Base-by-base conservation (phyloP, 306 rosid genomes). In the Medicago ruthenica region DNA sequence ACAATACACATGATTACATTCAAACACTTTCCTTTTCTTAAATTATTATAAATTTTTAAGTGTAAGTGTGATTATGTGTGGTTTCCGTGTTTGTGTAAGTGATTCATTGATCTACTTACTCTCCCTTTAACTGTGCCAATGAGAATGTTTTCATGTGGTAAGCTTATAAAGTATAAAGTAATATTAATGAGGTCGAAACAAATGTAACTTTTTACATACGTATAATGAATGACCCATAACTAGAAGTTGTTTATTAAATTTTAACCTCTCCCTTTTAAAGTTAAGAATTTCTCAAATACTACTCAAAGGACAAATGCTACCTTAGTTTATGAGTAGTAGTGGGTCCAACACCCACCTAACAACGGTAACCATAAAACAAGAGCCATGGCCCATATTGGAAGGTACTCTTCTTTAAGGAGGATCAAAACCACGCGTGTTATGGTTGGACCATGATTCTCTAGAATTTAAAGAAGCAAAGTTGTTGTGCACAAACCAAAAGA, bases 401-500 rank as follows among this genome's bases (percentile, higher is more conserved):
- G 53, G 64, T 58, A 58, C 13, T 12, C 11, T 12, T 42, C 36
- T 67, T 42, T 20, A 71, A 37, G 6, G 39, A 27, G 41, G 44
- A 58, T 13, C 2, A 24, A 72, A 74, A 14, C 63, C 82, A 79
- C 83, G 81, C 81, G 75, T 79, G 83, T 70, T 74, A 55, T 40
- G 45, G 69, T 67, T 42, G 67, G 78, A 67, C 64, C 74, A 60
- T 76, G 74, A 79, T 83, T 57, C 50, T 11, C 12, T 1, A 14
- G 8, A 27, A 1, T 60, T 77, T 76, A 59, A 73, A 4, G 22
- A 12, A 39, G 22, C 39, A 80, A 80, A 76, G 73, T 50, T 31
- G 82, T 87, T 76, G 51, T 78, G 57, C 83, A 77, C 86, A 83
- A 85, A 67, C 55, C 65, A 9, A 76, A 62, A 70, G 45, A 81